A percentile compares a stretch with the other conserved stretches of the same genome.
Conservation (phyloP, 352 stramenopile genomes). For the Phytophthora niederhauseri region DNA sequence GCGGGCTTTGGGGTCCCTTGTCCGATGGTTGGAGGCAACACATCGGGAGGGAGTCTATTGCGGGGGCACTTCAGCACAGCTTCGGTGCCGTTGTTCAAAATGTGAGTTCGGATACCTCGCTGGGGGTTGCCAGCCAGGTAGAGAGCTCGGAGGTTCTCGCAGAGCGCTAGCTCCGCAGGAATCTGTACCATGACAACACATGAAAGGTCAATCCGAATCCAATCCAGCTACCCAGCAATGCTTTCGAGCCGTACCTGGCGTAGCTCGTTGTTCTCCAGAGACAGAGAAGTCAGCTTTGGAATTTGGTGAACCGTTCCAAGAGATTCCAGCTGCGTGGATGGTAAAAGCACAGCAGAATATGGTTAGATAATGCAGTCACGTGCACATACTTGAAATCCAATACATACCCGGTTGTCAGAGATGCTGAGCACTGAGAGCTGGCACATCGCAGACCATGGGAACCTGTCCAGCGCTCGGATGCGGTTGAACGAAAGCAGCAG, state of each 20-base stretch:
- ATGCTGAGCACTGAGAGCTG: slow-evolving; percentile 70
- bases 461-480: slow-evolving; percentile 53
- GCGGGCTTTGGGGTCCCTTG: slow-evolving; percentile 9
- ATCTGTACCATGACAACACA: slow-evolving; percentile 50
- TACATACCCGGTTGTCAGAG: slow-evolving; percentile 69
- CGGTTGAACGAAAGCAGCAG: slow-evolving; percentile 76
- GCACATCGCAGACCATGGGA: slow-evolving; percentile 64
- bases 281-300: slow-evolving; percentile 68
- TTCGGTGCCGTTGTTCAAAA: slow-evolving; percentile 72
- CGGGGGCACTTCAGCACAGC: slow-evolving; percentile 77
- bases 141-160: slow-evolving; percentile 61
- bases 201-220: not conserved
- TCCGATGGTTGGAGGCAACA: slow-evolving; percentile 27
- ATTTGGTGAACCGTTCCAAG: slow-evolving; percentile 67
- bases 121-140: slow-evolving; percentile 80
- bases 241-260: slow-evolving; percentile 47
- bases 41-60: slow-evolving; percentile 54
- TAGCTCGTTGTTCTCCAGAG: slow-evolving; percentile 87
- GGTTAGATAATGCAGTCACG: not conserved
- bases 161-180: slow-evolving; percentile 62
- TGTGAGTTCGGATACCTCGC: slow-evolving; percentile 65
- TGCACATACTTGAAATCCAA: not conserved
- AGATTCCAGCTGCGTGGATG: slow-evolving; percentile 51
- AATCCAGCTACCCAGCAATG: not conserved
- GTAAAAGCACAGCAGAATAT: slow-evolving; percentile 2